A percentile compares a stretch with the other conserved stretches of the same genome.
Conservation (phyloP, 768 basidiomycete genomes). For the Agaricus subrufescens region DNA sequence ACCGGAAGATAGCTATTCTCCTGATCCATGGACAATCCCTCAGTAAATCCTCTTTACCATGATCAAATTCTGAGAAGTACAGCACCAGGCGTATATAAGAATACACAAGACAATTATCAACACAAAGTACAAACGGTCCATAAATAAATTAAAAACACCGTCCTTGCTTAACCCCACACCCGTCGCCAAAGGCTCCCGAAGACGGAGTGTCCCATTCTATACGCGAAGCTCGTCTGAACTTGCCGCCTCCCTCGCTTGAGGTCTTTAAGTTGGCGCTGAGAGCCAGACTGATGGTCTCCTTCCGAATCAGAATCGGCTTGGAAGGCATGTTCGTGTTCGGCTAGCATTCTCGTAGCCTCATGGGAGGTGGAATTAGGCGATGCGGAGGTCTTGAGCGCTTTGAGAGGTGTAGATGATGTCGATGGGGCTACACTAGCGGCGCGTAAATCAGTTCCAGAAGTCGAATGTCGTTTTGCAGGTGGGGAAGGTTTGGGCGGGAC, state of each 20-base stretch:
- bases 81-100: too few relatives aligned
- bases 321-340: not conserved
- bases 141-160: too few relatives aligned
- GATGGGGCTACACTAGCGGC: not conserved
- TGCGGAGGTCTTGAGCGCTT: not conserved
- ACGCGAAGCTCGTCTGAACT: not conserved
- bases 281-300: not conserved
- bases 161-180: not conserved
- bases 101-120: too few relatives aligned
- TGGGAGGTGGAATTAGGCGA: not conserved
- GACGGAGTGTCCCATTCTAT: slow-evolving; percentile 1
- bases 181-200: slow-evolving; percentile 6
- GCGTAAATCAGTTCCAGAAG: not conserved
- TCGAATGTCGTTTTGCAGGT: not conserved
- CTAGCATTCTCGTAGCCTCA: not conserved
- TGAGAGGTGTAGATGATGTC: not conserved
- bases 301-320: slow-evolving; percentile 5
- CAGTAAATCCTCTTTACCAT: too few relatives aligned
- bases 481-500: not conserved
- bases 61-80: too few relatives aligned
- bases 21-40: too few relatives aligned
- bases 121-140: too few relatives aligned
- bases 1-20: too few relatives aligned
- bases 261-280: not conserved
- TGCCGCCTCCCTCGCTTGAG: not conserved